Evolutionary conservation across 169 alveolate genomes (phyloP).

Genomic region (Cryptosporidium andersoni): DNA sequence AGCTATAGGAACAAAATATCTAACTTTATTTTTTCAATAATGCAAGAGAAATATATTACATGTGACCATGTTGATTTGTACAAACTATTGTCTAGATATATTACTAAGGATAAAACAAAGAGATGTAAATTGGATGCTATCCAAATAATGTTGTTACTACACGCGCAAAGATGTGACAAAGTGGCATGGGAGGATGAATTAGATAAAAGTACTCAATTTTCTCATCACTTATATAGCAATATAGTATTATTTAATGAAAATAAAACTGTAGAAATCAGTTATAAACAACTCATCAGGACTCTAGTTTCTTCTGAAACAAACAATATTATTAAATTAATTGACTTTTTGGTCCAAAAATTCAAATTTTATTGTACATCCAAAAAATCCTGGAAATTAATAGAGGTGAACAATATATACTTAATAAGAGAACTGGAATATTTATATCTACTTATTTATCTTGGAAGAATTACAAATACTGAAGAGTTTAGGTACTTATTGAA

Average conservation of each 20-base stretch:
- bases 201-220: neutral
- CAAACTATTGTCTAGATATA: too few species aligned
- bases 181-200: conserved; percentile 20
- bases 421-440: conserved; percentile 22
- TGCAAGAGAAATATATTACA: too few species aligned
- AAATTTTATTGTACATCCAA: neutral
- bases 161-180: conserved; percentile 3
- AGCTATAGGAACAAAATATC: too few species aligned
- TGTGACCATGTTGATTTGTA: too few species aligned
- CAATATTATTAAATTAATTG: neutral
- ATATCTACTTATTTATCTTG: conserved; percentile 6
- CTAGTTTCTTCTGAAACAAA: neutral
- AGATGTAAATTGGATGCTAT: neutral
- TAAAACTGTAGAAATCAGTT: neutral
- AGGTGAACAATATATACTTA: neutral
- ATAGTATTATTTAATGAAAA: conserved; percentile 2
- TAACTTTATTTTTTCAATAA: too few species aligned
- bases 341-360: neutral
- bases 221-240: neutral
- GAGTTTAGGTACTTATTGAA: neutral
- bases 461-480: neutral
- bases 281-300: neutral
- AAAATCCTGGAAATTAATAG: neutral
- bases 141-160: neutral
- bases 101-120: too few species aligned